Conservation (phyloP, 1,139 yeast genomes). For the Saccharomycopsis crataegensis region DNA sequence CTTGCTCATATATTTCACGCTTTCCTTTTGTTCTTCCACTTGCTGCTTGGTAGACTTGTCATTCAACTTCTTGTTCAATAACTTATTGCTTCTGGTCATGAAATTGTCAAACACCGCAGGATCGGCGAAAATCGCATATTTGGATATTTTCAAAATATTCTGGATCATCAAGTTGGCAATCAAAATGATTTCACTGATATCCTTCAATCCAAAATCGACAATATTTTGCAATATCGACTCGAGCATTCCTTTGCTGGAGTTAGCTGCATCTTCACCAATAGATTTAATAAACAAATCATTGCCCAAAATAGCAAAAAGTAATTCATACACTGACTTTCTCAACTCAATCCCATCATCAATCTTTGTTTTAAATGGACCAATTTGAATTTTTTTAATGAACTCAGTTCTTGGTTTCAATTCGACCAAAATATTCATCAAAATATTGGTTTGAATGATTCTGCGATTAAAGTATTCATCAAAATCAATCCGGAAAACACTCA, state of each 20-base stretch:
- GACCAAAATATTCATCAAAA: constrained; percentile 46
- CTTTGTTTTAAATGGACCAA: constrained; percentile 85
- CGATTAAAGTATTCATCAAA: constrained; percentile 36
- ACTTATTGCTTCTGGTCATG: constrained; percentile 5
- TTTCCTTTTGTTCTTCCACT: constrained; percentile 12
- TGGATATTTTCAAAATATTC: background rate
- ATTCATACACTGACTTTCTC: constrained; percentile 67
- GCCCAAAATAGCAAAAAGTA: constrained; percentile 32
- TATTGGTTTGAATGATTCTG: constrained; percentile 11
- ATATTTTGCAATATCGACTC: background rate
- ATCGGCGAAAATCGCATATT: constrained; percentile 3
- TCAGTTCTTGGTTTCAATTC: constrained; percentile 52
- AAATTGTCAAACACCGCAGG: constrained; percentile 2
- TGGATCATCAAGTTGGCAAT: constrained; percentile 11
- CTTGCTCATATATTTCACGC: background rate
- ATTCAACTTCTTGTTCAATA: constrained; percentile 10
- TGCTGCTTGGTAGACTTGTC: constrained; percentile 19
- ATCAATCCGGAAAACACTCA: constrained; percentile 57
- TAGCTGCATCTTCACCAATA: background rate
- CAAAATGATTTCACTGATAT: constrained; percentile 11
- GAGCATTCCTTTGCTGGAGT: background rate
- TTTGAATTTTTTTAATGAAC: constrained; percentile 60
- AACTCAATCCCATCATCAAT: constrained; percentile 74
- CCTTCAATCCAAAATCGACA: constrained; percentile 18
- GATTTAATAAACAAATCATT: constrained; percentile 1